Base-by-base conservation (phyloP, 139 green algal genomes). In the Micractinium conductrix region DNA sequence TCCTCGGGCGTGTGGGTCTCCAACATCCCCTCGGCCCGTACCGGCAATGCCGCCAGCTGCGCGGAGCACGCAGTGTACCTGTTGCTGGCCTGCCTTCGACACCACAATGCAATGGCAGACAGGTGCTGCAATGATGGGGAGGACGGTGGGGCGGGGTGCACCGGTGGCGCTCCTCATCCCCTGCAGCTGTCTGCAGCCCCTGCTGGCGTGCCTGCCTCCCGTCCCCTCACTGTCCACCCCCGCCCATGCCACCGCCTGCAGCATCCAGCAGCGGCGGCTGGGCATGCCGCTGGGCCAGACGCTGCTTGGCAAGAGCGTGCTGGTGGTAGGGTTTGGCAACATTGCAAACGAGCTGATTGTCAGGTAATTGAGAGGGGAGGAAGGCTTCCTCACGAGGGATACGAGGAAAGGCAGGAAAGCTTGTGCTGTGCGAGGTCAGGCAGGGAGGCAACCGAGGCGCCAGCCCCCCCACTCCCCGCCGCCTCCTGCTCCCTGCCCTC, bases 31-130 rank as follows among this genome's bases (percentile, higher is more conserved):
- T 89, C 81, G 22, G 70, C 30, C 3, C 80, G 53, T 79, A 94
- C 89, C 22, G 89, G 88, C 80, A 96, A 96, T 74, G 93, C 93
- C 0, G 70, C 84, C 26, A 92, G 88, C 37, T 96, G 92, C 65
- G 93, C 93, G 1, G 93, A 96, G 85, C 88, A 93, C 60, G 90
- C 88, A 35, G 86, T 96, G 17, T 96, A 92, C 83, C 88, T 96
- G 22, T 81, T 72, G 43, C 78, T 96, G 79, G 92, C 89, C 8
- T 74, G 83, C 1, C 86, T 95, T 33, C 58, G 92, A 4, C n/a
- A 86, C 33, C 78, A 90, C 71, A 88, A 89, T 17, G 71, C 42
- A 12, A 91, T 92, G 88, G 38, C 40, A 5, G 76, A 72, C 76
- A 58, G 55, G 76, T 82, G 75, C 2, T 14, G 26, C 26, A 68